These are phyloP conservation scores for Dothiorella sarmentorum DNA, from an alignment of 2,329 filamentous ascomycete species.

Conservation along the genomic window DNA sequence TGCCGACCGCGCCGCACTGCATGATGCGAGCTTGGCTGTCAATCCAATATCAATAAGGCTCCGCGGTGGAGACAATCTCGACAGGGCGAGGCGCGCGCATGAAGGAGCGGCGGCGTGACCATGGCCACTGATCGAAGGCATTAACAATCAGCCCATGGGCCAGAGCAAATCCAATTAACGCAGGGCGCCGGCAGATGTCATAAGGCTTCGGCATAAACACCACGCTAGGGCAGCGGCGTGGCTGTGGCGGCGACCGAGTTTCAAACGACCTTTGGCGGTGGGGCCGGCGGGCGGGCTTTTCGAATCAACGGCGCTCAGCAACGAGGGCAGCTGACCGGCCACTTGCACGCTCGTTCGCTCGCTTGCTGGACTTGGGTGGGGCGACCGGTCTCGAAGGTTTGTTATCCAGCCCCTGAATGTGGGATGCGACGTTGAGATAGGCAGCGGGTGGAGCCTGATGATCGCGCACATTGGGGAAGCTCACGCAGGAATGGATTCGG, in stretches of 20 bases:
- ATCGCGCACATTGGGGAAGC: slow-evolving; percentile 7
- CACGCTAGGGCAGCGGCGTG: slow-evolving; percentile 6
- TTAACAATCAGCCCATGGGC: slow-evolving; percentile 15
- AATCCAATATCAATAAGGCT: slow-evolving; percentile 14
- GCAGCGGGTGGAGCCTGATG: slow-evolving; percentile 8
- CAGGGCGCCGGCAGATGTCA: slow-evolving; percentile 4
- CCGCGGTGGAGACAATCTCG: slow-evolving; percentile 1
- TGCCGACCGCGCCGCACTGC: not conserved
- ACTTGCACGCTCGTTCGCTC: slow-evolving; percentile 7
- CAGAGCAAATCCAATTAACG: not conserved
- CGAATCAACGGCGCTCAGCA: not conserved
- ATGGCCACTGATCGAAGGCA: not conserved
- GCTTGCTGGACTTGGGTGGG: not conserved
- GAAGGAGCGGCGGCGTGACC: slow-evolving; percentile 12
- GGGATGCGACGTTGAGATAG: slow-evolving; percentile 7
- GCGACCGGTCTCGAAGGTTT: slow-evolving; percentile 14
- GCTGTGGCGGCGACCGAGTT: slow-evolving; percentile 2
- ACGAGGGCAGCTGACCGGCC: too few species aligned
- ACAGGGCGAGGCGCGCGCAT: slow-evolving; percentile 8
- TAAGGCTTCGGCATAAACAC: slow-evolving; percentile 14
- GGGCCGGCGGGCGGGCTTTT: not conserved
- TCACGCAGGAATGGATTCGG: not conserved
- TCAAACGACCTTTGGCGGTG: slow-evolving; percentile 3
- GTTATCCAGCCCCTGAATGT: slow-evolving; percentile 4
- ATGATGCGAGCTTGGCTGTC: slow-evolving; percentile 13